Evolutionary conservation across 306 rosid genomes (phyloP), one percentile per base, ranked within the genome.

Genomic region (Argentina anserina): DNA sequence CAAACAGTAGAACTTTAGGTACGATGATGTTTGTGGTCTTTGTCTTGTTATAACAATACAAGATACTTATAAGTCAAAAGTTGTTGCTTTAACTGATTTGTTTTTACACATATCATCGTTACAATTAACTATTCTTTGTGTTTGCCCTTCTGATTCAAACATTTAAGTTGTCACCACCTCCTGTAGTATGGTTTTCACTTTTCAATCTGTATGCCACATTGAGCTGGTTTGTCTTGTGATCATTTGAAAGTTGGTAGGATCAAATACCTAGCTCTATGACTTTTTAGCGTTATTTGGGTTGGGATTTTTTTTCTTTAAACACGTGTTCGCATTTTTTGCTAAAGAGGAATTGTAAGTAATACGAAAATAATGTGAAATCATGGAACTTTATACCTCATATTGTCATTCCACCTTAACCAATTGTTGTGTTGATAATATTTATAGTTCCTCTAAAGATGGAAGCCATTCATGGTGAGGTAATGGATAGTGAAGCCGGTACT

Each of bases 371-470:
- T 26, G 46, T 72, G 43, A 71, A 71, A 58, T 41, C 17, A 71
- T 14, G 40, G 40, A 72, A 20, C 46, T 26, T 12, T 13, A 40
- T 18, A 17, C 39, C n/a, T 43, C 49, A 28, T 23, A 42, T 41
- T 15, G 71, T 40, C 59, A 50, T 73, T 65, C 65, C 65, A 28
- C 47, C 33, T 18, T 55, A 73, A 65, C 69, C 69, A 62, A 79
- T 75, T 18, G 50, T 46, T 82, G 68, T 50, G 47, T 37, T 52
- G 63, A 42, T 74, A 7, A 78, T 18, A 75, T 67, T 89, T 86
- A 64, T 90, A 94, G 99, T 67, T 76, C 91, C 97, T 40, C 47
- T 88, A 71, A 78, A 91, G 5, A 71, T 91, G 74, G 81, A 85
- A 46, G 71, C 76, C 39, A 87, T 91, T 78, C 85, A 72, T 66